Evolutionary conservation across 2,329 filamentous ascomycete species (phyloP).

Genomic region (Paracorniculantispora psalliotae): DNA sequence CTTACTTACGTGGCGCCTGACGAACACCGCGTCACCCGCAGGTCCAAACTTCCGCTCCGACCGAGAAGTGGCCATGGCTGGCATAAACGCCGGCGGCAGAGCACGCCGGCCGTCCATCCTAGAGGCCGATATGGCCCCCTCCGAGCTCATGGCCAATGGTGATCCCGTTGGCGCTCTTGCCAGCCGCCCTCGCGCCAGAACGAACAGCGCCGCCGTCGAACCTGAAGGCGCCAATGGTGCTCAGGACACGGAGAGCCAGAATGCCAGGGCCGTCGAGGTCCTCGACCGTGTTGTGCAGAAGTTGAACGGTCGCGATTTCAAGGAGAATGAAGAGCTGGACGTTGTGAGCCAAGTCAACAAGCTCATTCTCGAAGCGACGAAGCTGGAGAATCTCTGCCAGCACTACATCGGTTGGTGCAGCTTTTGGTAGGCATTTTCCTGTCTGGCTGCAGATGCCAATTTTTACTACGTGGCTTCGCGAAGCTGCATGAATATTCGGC

Average conservation of each 20-base stretch:
- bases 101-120: slow-evolving; percentile 65
- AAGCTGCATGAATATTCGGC: neutral
- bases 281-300: slow-evolving; percentile 91
- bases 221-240: slow-evolving; percentile 26
- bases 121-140: slow-evolving; percentile 56
- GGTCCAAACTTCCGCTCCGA: slow-evolving; percentile 64
- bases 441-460: neutral
- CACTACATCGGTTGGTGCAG: slow-evolving; percentile 99
- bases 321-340: slow-evolving; percentile 74
- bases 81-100: slow-evolving; percentile 40
- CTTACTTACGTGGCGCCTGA: slow-evolving; percentile 94
- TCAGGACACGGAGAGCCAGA: slow-evolving; percentile 72
- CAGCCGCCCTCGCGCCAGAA: slow-evolving; percentile 50
- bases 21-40: slow-evolving; percentile 55
- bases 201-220: slow-evolving; percentile 52
- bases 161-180: slow-evolving; percentile 44
- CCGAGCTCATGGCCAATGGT: slow-evolving; percentile 47
- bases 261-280: slow-evolving; percentile 87
- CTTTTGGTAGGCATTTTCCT: slow-evolving; percentile 65
- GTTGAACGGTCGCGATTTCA: slow-evolving; percentile 89
- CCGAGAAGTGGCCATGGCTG: slow-evolving; percentile 49
- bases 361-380: slow-evolving; percentile 90
- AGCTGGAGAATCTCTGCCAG: slow-evolving; percentile 94
- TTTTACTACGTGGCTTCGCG: neutral
- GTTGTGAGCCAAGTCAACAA: slow-evolving; percentile 89